These are phyloP conservation scores for Pythium phragmiticola DNA, from an alignment of 352 stramenopile species.

Conservation along the genomic window DNA sequence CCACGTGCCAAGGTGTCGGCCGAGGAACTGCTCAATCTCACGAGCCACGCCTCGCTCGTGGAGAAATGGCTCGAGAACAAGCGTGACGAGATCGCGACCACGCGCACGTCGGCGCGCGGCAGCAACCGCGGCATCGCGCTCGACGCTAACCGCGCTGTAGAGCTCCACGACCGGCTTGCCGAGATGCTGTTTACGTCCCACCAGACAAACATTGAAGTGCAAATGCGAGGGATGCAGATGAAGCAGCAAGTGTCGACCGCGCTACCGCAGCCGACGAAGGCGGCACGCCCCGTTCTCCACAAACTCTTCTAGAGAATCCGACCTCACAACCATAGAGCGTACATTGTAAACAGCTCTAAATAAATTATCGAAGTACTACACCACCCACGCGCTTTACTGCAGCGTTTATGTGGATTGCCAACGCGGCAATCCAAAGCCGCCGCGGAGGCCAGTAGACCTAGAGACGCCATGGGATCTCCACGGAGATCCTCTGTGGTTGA, in stretches of 20 bases:
- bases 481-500: too few species aligned
- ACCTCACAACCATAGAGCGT: not conserved
- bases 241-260: slow-evolving; percentile 15
- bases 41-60: slow-evolving; percentile 13
- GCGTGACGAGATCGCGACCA: slow-evolving; percentile 6
- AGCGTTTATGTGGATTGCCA: too few species aligned
- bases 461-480: too few species aligned
- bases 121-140: slow-evolving; percentile 4
- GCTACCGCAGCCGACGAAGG: not conserved
- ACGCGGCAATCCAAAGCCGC: too few species aligned
- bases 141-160: slow-evolving; percentile 3
- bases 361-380: too few species aligned
- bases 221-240: slow-evolving; percentile 24
- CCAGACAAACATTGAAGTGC: slow-evolving; percentile 23
- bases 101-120: not conserved
- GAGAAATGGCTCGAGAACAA: slow-evolving; percentile 25
- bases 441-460: too few species aligned
- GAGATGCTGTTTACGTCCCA: slow-evolving; percentile 27
- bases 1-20: slow-evolving; percentile 29
- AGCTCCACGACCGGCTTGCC: slow-evolving; percentile 22
- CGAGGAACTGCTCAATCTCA: not conserved
- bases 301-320: not conserved
- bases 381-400: too few species aligned
- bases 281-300: not conserved
- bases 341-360: too few species aligned